Evolutionary conservation across 306 rosid genomes (phyloP).

Genomic region (Arachis stenosperma): DNA sequence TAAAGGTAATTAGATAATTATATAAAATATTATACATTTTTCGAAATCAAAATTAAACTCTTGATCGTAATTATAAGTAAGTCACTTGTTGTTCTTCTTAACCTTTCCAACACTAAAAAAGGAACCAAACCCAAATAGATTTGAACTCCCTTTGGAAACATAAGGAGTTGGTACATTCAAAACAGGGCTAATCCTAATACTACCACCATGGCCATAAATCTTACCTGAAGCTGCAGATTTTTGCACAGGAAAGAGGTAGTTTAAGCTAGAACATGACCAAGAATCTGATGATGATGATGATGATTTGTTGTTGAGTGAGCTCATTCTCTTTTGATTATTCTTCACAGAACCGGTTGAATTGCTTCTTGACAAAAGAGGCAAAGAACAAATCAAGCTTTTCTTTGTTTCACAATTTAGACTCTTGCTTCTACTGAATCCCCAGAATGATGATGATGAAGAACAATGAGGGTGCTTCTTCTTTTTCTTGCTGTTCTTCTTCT

Average conservation of each 20-base stretch:
- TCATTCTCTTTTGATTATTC: constrained; percentile 50
- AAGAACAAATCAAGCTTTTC: constrained; percentile 51
- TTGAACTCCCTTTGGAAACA: constrained; percentile 72
- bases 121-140: constrained; percentile 73
- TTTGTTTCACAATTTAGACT: constrained; percentile 75
- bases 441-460: constrained; percentile 49
- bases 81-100: constrained; percentile 66
- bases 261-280: constrained; percentile 41
- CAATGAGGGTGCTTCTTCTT: no score
- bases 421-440: constrained; percentile 88
- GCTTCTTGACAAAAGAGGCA: constrained; percentile 72
- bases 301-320: constrained; percentile 43
- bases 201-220: constrained; percentile 61
- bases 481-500: constrained; percentile 49
- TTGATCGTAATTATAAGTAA: neutral
- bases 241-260: constrained; percentile 42
- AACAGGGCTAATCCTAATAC: constrained; percentile 68
- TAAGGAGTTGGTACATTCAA: constrained; percentile 80
- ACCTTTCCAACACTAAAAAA: constrained; percentile 64
- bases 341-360: constrained; percentile 73
- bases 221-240: constrained; percentile 62
- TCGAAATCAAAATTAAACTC: no score
- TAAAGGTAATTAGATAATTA: no score
- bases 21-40: no score
- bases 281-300: neutral